Base-by-base conservation (phyloP, 495 filamentous ascomycete genomes). In the Penicillium maclennaniae region DNA sequence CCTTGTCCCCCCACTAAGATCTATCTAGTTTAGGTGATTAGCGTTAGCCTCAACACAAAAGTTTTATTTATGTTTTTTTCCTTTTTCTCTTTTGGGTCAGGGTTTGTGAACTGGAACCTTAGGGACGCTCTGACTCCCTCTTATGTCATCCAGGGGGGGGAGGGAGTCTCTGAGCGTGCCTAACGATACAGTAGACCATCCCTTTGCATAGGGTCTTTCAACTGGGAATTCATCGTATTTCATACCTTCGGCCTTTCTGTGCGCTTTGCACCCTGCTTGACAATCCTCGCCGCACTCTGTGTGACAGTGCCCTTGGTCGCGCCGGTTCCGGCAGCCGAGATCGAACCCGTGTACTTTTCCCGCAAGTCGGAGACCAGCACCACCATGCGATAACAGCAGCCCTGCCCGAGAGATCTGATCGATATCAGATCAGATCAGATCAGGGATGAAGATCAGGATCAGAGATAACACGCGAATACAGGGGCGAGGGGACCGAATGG, bases 91-190 rank as follows among this genome's bases (percentile, higher is more conserved):
- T 14, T 34, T 34, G 14, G 4, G 14, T 12, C 31, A 34, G 31
- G 27, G 31, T 34, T 14, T 14, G 31, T 34, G 31, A 4, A 34
- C 31, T 34, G 31, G 31, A 34, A 34, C 31, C 31, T 34, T 34
- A 34, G 31, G 31, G 15, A 34, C 31, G 31, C 38, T 40, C 38
- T 17, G 38, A 40, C 43, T 45, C 31, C 31, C 31, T 34, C 54
- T 54, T 47, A 53, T 57, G 59, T 58, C 54, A 58, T 59, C 47
- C 54, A 55, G n/a, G 28, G 25, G 31, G 31, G 9, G 14, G 28
- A 5, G 7, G 7, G 10, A 14, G 31, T 14, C 9, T 23, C 2
- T 23, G 15, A 31, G 27, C 27, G 31, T 34, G 1, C 31, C 31
- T 34, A 3, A 12, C 10, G 27, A 12, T 34, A 34, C 15, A 12